A percentile compares a stretch with the other conserved stretches of the same genome.
These are phyloP conservation scores for Dendrocalamus latiflorus DNA, from an alignment of 202 grass and related monocot genomes.

Conservation along the genomic window DNA sequence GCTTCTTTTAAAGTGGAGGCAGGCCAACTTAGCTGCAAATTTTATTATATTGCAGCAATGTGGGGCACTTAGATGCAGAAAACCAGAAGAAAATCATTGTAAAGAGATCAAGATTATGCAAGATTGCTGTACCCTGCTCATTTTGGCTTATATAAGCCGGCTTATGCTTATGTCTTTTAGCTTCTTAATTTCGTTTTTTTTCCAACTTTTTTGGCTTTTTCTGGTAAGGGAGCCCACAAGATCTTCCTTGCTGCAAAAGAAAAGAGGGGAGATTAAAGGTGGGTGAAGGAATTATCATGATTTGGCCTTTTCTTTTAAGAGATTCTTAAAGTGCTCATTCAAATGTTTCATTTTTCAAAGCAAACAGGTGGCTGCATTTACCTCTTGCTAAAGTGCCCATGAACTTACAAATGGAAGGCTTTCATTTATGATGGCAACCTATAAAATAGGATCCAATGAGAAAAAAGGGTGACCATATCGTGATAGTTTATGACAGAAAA, in stretches of 20 bases:
- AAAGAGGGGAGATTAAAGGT: constrained; percentile 36
- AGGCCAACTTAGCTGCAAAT: constrained; percentile 24
- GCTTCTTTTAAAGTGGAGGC: constrained; percentile 31
- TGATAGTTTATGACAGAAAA: constrained; percentile 20
- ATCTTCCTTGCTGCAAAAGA: constrained; percentile 38
- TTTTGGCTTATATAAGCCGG: no score
- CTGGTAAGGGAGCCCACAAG: constrained; percentile 39
- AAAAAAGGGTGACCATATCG: constrained; percentile 29
- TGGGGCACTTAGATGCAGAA: constrained; percentile 22
- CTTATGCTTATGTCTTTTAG: no score
- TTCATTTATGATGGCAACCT: constrained; percentile 8
- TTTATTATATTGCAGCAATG: neutral
- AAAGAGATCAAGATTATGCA: constrained; percentile 25
- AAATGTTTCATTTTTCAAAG: constrained; percentile 48
- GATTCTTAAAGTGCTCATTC: constrained; percentile 44
- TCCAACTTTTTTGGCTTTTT: no score
- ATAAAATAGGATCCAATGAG: constrained; percentile 22
- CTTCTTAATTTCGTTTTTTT: no score
- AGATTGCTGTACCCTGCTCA: no score
- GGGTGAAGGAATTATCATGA: constrained; percentile 28
- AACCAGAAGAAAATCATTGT: constrained; percentile 8
- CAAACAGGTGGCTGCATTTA: constrained; percentile 23
- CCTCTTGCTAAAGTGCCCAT: constrained; percentile 4
- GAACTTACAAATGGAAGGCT: constrained; percentile 9
- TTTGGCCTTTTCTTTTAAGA: constrained; percentile 35